Conservation (phyloP, 2,329 filamentous ascomycete species). For the Fusarium veterinarium region DNA sequence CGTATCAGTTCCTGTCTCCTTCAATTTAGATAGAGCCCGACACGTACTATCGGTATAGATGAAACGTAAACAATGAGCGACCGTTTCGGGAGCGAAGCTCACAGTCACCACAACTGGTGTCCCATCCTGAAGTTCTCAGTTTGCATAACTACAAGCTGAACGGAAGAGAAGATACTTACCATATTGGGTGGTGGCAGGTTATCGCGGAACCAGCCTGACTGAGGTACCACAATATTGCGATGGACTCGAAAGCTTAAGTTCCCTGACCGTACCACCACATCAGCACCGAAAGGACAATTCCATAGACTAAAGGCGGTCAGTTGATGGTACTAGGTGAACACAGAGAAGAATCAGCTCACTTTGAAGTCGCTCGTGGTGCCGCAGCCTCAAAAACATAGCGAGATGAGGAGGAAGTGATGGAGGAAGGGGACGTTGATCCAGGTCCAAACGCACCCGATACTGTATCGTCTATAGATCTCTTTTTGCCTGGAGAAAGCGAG, state of each 20-base stretch:
- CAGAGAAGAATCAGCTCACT: conserved; percentile 16
- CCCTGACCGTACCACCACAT: conserved; percentile 46
- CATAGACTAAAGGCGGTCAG: conserved; percentile 46
- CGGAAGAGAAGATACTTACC: conserved; percentile 33
- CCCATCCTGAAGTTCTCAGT: conserved; percentile 43
- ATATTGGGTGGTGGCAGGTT: conserved; percentile 46
- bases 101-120: conserved; percentile 43
- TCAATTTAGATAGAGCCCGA: not conserved
- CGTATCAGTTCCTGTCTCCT: not conserved
- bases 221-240: conserved; percentile 48
- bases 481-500: conserved; percentile 19
- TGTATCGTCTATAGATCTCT: conserved; percentile 14
- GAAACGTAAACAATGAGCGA: conserved; percentile 49
- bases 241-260: conserved; percentile 46
- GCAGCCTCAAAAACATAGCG: conserved; percentile 39
- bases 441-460: conserved; percentile 4
- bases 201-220: conserved; percentile 51
- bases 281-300: conserved; percentile 48
- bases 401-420: conserved; percentile 35
- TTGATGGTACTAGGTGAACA: not conserved
- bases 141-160: not conserved
- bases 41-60: conserved; percentile 52
- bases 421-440: conserved; percentile 36
- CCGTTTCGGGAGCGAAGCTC: conserved; percentile 40
- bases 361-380: conserved; percentile 44